phyloP scores from a whole-genome alignment of 164 flowering plant genomes.

The Stephania japonica region DNA sequence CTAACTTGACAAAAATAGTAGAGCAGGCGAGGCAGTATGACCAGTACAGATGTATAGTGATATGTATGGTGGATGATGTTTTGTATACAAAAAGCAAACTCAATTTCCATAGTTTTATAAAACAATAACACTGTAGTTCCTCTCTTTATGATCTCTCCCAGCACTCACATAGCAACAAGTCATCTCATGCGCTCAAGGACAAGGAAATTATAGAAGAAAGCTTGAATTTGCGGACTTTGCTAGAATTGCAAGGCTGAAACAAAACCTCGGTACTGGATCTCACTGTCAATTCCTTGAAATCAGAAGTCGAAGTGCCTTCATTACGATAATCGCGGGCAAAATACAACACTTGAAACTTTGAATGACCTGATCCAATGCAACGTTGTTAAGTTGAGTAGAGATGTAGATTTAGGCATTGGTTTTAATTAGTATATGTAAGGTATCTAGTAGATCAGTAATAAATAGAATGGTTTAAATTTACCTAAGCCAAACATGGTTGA shows the following conservation, averaged over 20 bases:
- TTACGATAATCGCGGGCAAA: slow-evolving; percentile 66
- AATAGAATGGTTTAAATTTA: slow-evolving; percentile 21
- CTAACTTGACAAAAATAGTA: too few species aligned
- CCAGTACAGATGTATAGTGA: too few species aligned
- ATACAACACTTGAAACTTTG: slow-evolving; percentile 65
- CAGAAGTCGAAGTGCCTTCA: slow-evolving; percentile 70
- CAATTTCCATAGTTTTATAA: background rate
- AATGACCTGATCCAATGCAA: slow-evolving; percentile 43
- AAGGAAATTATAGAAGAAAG: slow-evolving; percentile 60
- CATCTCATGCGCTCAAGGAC: slow-evolving; percentile 61
- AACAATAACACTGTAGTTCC: background rate
- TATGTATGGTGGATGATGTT: background rate
- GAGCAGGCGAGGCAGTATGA: too few species aligned
- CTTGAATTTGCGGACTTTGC: slow-evolving; percentile 60
- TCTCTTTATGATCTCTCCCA: background rate
- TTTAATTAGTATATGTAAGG: background rate
- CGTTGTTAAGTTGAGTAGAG: background rate
- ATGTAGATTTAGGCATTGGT: background rate
- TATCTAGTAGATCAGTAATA: background rate
- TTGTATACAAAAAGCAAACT: background rate
- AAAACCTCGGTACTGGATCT: slow-evolving; percentile 67
- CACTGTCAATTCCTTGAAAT: slow-evolving; percentile 73
- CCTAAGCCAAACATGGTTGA: slow-evolving; percentile 81
- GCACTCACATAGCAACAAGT: background rate
- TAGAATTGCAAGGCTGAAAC: slow-evolving; percentile 57